phyloP scores from a whole-genome alignment of 1,139 yeast genomes.

The Saccharomyces hybrid region DNA sequence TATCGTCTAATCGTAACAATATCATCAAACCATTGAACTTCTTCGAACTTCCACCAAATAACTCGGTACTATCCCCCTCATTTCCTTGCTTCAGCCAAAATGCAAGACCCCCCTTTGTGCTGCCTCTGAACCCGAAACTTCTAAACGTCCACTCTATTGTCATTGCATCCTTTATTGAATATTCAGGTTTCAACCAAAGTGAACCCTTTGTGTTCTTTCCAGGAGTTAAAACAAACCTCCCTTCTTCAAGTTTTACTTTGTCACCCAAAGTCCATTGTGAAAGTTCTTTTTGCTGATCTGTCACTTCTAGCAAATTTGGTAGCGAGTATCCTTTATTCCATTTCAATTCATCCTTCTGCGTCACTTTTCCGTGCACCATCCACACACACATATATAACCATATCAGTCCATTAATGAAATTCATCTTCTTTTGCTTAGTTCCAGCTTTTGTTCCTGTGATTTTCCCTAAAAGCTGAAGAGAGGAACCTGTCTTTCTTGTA shows the following conservation, averaged over 20 bases:
- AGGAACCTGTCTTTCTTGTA: background rate
- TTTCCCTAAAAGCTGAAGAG: background rate
- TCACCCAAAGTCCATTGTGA: conserved; percentile 33
- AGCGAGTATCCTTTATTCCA: conserved; percentile 31
- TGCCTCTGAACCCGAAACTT: conserved; percentile 40
- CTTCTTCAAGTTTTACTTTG: conserved; percentile 33
- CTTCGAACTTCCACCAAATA: conserved; percentile 13
- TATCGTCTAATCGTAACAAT: conserved; percentile 36
- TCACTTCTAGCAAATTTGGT: conserved; percentile 32
- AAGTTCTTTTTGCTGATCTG: conserved; percentile 9
- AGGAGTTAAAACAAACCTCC: conserved; percentile 41
- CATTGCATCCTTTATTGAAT: conserved; percentile 39
- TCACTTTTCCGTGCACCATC: background rate
- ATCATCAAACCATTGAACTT: conserved; percentile 52
- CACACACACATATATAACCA: background rate
- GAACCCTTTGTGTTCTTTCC: conserved; percentile 38
- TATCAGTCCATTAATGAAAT: background rate
- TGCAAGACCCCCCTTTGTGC: conserved; percentile 43
- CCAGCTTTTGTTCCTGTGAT: background rate
- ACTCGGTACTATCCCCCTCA: conserved; percentile 1
- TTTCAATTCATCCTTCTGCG: conserved; percentile 8
- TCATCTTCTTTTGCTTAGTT: background rate
- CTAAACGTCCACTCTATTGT: conserved; percentile 51
- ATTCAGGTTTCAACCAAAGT: conserved; percentile 40
- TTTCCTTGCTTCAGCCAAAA: conserved; percentile 37